Base-by-base conservation (phyloP, 2,329 filamentous ascomycete species). In the Berkeleyomyces rouxiae region DNA sequence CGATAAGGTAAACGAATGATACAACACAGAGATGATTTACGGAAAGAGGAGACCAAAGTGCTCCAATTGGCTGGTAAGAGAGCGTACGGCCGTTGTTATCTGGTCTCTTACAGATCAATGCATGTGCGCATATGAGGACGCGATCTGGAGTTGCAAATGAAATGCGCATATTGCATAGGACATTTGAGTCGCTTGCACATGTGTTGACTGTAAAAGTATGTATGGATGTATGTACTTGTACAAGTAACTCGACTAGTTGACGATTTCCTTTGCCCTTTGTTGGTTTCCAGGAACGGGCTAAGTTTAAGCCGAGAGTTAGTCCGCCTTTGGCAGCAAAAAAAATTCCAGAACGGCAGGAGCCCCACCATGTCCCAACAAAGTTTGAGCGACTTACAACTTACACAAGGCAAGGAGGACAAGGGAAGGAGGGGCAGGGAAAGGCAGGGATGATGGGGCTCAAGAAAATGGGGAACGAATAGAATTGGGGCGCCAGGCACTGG, bases 361-460 rank as follows among this genome's bases (percentile, higher is more conserved):
- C 42, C 62, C 62, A 60, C 62, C 36, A 11, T 33, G 51, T 63
- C 62, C 62, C 62, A 63, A 63, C 62, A 63, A 63, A 63, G 57
- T 59, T 59, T 51, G 40, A 49, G 36, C 39, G 33, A 59, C 47
- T 51, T 40, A 47, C 55, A 42, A 23, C 7, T 46, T 11, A 10
- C 16, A 49, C 11, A 55, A 40, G 59, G 33, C 43, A 36, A 33
- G 11, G 36, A 62, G 9, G 61, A 53, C 47, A 37, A 46, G 31
- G 39, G 23, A 44, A 55, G 11, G 33, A 61, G 36, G 31, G 40
- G 42, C 40, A 16, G 13, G 33, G 23, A 13, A 58, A 36, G 33
- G 7, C 31, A 42, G 39, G 36, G 23, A 23, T 1, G 42, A 43
- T 43, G 42, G 42, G 42, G 42, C 23, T 23, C 23, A 23, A 23